Evolutionary conservation across 2,329 filamentous ascomycete genomes (phyloP).

Genomic region (Ascochyta lentis): DNA sequence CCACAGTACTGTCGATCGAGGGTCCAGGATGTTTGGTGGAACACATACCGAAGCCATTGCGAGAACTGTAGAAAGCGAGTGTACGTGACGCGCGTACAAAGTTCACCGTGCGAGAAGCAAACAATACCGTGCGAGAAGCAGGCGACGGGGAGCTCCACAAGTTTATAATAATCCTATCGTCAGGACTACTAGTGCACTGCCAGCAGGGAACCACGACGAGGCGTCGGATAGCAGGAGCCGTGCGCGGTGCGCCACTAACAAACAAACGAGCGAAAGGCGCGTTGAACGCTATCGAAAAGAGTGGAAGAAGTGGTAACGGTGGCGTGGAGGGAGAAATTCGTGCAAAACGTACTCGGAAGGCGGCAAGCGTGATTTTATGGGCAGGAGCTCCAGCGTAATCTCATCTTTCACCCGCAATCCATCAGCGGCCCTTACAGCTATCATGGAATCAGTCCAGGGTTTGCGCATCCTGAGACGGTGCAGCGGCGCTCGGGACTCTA

Average conservation of each 20-base stretch:
- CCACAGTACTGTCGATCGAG: constrained; percentile 10
- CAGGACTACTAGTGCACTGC: constrained; percentile 16
- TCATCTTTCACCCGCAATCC: constrained; percentile 16
- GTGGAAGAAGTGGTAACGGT: constrained; percentile 1
- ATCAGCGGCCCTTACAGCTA: constrained; percentile 5
- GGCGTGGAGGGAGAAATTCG: background rate
- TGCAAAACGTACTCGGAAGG: background rate
- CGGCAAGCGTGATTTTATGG: constrained; percentile 9
- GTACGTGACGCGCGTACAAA: constrained; percentile 10
- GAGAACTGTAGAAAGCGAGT: constrained; percentile 3
- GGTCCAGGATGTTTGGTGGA: constrained; percentile 6
- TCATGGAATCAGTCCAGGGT: background rate
- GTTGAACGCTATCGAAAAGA: constrained; percentile 13
- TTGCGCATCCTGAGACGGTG: constrained; percentile 11
- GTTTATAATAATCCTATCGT: constrained; percentile 9
- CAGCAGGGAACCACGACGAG: constrained; percentile 9
- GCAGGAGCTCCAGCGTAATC: constrained; percentile 6
- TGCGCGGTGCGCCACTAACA: constrained; percentile 5
- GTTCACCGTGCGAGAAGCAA: constrained; percentile 2
- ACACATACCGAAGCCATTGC: constrained; percentile 20
- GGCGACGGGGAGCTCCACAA: constrained; percentile 9
- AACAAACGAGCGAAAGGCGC: constrained; percentile 11
- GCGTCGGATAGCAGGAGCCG: constrained; percentile 9
- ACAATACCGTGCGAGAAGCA: constrained; percentile 4
- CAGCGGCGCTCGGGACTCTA: background rate